Percentiles rank a stretch among this genome's conserved stretches.
Conservation (phyloP, 768 basidiomycete genomes). For the Pleurotus pulmonarius region DNA sequence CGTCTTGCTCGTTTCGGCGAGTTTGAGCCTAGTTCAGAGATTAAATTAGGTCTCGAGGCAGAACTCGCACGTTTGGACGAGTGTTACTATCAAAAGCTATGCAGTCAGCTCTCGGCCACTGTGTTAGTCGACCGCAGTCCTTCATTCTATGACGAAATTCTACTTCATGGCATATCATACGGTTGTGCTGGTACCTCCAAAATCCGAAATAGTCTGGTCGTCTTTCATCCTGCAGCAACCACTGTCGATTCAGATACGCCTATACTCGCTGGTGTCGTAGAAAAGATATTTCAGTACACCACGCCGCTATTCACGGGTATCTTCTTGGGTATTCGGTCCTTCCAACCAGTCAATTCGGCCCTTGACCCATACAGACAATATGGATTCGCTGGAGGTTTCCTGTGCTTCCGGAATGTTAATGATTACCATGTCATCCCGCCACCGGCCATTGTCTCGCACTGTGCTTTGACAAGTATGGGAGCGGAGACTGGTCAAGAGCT, state of each 20-base stretch:
- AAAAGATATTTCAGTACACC: constrained; percentile 6
- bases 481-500: neutral
- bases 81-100: neutral
- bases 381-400: constrained; percentile 12
- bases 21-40: constrained; percentile 6
- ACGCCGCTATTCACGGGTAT: neutral
- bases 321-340: constrained; percentile 7
- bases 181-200: constrained; percentile 7
- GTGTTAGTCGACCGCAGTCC: neutral
- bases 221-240: constrained; percentile 5
- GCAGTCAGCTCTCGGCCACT: neutral
- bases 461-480: constrained; percentile 7
- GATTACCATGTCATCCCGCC: constrained; percentile 3
- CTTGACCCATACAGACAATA: constrained; percentile 13
- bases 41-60: neutral
- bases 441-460: constrained; percentile 10
- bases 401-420: constrained; percentile 1
- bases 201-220: constrained; percentile 9
- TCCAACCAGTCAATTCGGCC: neutral
- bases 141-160: constrained; percentile 6
- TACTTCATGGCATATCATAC: constrained; percentile 9
- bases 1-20: constrained; percentile 7
- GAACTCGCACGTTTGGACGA: neutral
- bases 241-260: neutral
- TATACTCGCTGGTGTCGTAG: constrained; percentile 1